Conservation (phyloP, 257 asterid genomes). For the Capsicum chinense region DNA sequence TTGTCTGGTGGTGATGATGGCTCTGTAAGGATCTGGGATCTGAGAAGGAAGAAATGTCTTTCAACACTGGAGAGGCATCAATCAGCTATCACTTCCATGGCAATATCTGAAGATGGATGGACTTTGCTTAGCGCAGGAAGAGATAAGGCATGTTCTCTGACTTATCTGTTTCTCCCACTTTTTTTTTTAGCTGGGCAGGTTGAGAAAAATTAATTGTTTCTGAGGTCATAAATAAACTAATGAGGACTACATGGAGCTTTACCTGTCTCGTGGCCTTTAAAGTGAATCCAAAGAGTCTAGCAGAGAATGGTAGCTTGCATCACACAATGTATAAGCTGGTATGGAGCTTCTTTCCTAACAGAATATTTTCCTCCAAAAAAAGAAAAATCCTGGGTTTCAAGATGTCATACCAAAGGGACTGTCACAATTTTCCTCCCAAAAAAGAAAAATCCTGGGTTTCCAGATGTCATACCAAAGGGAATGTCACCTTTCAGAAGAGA, state of each 20-base stretch:
- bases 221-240: background rate
- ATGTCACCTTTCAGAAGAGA: background rate
- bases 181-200: background rate
- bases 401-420: background rate
- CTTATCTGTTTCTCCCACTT: constrained; percentile 11
- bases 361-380: background rate
- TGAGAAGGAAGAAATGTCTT: constrained; percentile 70
- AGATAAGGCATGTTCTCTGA: constrained; percentile 70
- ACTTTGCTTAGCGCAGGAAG: constrained; percentile 89
- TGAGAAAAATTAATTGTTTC: background rate
- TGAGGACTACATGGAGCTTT: constrained; percentile 11
- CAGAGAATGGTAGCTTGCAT: background rate
- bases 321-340: background rate
- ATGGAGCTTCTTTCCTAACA: background rate
- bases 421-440: background rate
- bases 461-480: background rate
- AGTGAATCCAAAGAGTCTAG: constrained; percentile 9
- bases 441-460: background rate
- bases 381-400: background rate
- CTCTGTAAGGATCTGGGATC: constrained; percentile 81
- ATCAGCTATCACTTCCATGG: constrained; percentile 86
- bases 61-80: constrained; percentile 82
- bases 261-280: background rate
- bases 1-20: constrained; percentile 89
- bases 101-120: constrained; percentile 89